Conservation (phyloP, 495 filamentous ascomycete species). For the Xylaria flabelliformis region DNA sequence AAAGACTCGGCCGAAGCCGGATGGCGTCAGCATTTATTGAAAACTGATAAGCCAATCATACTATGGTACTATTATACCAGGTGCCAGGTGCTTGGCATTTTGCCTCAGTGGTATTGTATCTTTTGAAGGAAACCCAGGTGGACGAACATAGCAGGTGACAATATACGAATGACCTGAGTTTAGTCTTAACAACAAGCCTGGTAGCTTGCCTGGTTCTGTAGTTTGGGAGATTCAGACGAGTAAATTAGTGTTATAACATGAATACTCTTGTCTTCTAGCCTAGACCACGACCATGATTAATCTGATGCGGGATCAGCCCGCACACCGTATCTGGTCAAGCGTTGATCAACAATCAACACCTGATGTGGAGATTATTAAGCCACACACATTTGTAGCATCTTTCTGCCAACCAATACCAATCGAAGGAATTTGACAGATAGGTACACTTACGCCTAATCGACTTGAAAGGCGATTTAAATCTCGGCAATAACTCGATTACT, state of each 20-base stretch:
- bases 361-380: background rate
- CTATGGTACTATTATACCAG: no score
- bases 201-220: background rate
- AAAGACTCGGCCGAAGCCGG: background rate
- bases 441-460: background rate
- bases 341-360: background rate
- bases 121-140: background rate
- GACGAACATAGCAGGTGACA: background rate
- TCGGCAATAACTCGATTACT: no score
- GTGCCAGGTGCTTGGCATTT: no score
- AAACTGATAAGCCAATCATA: background rate
- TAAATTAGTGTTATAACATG: constrained; percentile 1
- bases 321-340: background rate
- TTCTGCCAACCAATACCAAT: background rate
- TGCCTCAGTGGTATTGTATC: no score
- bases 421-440: background rate
- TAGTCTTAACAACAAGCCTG: background rate
- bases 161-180: background rate
- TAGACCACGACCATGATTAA: background rate
- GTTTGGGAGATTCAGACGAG: background rate
- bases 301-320: background rate
- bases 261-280: background rate
- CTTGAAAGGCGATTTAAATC: no score
- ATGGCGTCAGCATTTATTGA: background rate
- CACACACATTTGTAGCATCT: background rate